Conservation (phyloP, 2,329 filamentous ascomycete species). For the Botrytis porri region DNA sequence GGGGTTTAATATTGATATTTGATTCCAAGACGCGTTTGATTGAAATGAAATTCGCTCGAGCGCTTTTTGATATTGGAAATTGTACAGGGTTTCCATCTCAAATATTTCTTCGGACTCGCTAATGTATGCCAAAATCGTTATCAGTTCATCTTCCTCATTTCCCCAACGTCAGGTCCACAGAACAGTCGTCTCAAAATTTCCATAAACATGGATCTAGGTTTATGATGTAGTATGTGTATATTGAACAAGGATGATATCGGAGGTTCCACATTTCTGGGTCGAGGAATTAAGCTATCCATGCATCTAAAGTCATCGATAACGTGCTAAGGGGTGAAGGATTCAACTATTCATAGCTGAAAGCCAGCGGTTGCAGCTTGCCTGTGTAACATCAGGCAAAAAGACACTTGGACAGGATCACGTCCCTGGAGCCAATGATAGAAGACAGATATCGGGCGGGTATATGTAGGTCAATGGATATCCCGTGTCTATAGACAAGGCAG, state of each 20-base stretch:
- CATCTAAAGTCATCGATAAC: neutral
- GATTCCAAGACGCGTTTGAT: neutral
- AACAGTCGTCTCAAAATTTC: constrained; percentile 3
- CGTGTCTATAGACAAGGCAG: neutral
- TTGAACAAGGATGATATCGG: neutral
- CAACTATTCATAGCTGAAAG: neutral
- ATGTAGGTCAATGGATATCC: neutral
- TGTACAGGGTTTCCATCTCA: neutral
- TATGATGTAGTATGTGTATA: neutral
- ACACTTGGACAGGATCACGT: neutral
- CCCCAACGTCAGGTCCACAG: constrained; percentile 6
- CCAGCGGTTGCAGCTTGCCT: constrained; percentile 3
- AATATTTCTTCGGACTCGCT: neutral
- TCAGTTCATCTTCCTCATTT: constrained; percentile 10
- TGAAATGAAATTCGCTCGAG: neutral
- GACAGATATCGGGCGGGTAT: neutral
- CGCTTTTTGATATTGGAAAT: neutral
- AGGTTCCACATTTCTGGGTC: constrained; percentile 10
- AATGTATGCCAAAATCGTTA: constrained; percentile 13
- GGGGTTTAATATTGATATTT: neutral
- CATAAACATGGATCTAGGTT: constrained; percentile 8
- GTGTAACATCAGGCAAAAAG: constrained; percentile 6
- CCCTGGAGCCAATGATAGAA: neutral
- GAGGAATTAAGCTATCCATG: constrained; percentile 4
- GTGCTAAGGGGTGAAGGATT: neutral